Base-by-base conservation (phyloP, 2,329 filamentous ascomycete genomes). In the Emmonsiellopsis sp. region DNA sequence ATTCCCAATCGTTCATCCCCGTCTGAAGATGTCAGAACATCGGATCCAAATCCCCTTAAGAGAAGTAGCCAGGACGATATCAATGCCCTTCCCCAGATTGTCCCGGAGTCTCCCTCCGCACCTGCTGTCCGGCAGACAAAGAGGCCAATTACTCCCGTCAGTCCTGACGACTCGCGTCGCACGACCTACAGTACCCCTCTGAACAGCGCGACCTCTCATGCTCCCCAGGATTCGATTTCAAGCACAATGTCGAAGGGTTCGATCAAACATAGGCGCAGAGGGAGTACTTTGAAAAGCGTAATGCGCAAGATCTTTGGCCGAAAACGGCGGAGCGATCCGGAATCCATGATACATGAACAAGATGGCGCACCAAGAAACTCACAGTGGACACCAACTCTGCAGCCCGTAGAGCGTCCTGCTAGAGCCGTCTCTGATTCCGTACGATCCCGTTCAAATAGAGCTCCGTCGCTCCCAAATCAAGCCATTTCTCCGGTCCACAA, bases 221-320 rank as follows among this genome's bases (percentile, higher is more conserved):
- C 58, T 13, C 57, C 62, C 1, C 61, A 65, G 15, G 58, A 59
- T 26, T 60, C 61, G 7, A 55, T 62, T 26, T 60, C 65, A 30
- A 64, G 58, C 10, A 52, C 61, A 11, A 49, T 59, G 31, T 59
- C 59, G 7, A 61, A 62, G 15, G 56, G 57, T 1, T 58, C 66
- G 1, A 53, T 61, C 35, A 59, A 60, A 11, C 70, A 72, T 57
- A 69, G 68, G 48, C 67, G 71, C 10, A 70, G 69, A 5, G 70
- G 66, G 8, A 73, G 70, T 53, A 70, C 71, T 2, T 53, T 73
- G 50, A 73, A 70, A 55, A 70, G 67, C 2, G 69, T 73, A n/a
- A 73, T 73, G 71, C 68, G 69, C 49, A 73, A 69, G 59, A 67
- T 73, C 44, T 73, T 73, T 59, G 70, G 66, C 37, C 65, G 68